phyloP scores from a whole-genome alignment of 495 filamentous ascomycete species.

The Aspergillus bridgeri region DNA sequence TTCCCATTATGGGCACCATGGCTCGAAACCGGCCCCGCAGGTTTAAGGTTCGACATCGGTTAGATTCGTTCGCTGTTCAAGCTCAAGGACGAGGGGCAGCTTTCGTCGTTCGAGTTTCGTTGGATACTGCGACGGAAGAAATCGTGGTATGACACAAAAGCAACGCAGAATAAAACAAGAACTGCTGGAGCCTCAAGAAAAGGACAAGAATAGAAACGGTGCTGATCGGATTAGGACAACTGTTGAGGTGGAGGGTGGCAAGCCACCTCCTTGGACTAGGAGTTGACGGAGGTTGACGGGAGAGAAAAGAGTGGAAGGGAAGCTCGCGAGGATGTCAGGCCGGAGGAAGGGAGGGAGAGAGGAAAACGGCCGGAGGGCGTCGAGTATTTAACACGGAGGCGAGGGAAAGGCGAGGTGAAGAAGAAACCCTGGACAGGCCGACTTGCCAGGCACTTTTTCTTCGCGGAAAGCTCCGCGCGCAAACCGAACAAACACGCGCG shows the following conservation, averaged over 20 bases:
- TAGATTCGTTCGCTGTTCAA: neutral
- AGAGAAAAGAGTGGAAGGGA: too few relatives aligned
- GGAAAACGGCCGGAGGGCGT: neutral
- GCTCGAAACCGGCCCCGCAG: conserved; percentile 4
- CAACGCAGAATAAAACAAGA: neutral
- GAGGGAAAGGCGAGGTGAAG: neutral
- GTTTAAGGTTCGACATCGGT: conserved; percentile 16
- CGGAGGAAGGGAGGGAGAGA: neutral
- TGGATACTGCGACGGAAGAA: neutral
- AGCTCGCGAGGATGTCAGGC: neutral
- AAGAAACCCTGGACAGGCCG: neutral
- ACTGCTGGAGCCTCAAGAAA: neutral
- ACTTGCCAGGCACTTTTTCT: conserved; percentile 1
- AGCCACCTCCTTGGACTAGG: neutral
- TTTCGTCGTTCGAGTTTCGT: neutral
- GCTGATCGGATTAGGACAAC: neutral
- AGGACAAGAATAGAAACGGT: neutral
- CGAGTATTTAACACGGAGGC: neutral
- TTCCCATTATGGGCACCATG: conserved; percentile 6
- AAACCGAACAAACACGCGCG: conserved; percentile 14
- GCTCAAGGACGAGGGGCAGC: neutral
- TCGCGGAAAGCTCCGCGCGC: conserved; percentile 9
- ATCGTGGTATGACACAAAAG: neutral
- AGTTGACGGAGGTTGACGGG: neutral
- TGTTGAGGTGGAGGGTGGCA: neutral